Base-by-base conservation (phyloP, 2,329 filamentous ascomycete species). In the Rugonectria rugulosa region DNA sequence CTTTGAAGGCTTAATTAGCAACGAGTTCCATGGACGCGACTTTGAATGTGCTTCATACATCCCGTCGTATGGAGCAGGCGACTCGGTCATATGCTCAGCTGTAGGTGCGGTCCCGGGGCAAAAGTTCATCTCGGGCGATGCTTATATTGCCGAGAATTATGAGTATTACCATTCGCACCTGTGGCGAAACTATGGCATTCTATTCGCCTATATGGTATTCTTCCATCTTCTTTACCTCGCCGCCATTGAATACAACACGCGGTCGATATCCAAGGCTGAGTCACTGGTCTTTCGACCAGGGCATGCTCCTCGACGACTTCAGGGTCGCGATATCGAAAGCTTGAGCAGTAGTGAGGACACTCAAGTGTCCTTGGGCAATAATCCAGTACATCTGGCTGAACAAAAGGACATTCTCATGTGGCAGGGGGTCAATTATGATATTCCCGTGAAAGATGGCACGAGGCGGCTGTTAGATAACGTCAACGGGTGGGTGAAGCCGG, bases 401-500 rank as follows among this genome's bases (percentile, higher is more conserved):
- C 79, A 81, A 61, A 85, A 63, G 5, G 78, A 79, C 29, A 82
- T 93, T 49, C 94, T 95, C 72, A 89, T 89, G 32, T 91, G 88
- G 88, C 78, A 82, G 53, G 79, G 88, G 59, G 84, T 91, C 5
- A 88, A 84, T 71, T 91, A 90, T 65, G 87, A 90, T 58, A 88
- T 92, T 68, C 83, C 84, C 60, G 87, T 91, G 69, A 71, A 70
- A 42, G 88, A 88, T 68, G 81, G 88, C 59, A 70, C 76, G 3
- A 80, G 88, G 17, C 81, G 86, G 17, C 85, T 92, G 63, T 73
- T 91, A 24, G 84, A 90, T 56, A 77, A 88, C 48, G 85, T 90
- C 5, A 84, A 89, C 66, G 88, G 88, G 14, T 90, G 87, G 86
- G 87, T 90, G 45, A 88, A 90, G 70, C 88, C 88, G 3, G 88